Percentiles rank a stretch among this genome's conserved stretches.
Evolutionary conservation across 2,329 filamentous ascomycete genomes (phyloP).

Genomic region (Pseudogymnoascus sp.): DNA sequence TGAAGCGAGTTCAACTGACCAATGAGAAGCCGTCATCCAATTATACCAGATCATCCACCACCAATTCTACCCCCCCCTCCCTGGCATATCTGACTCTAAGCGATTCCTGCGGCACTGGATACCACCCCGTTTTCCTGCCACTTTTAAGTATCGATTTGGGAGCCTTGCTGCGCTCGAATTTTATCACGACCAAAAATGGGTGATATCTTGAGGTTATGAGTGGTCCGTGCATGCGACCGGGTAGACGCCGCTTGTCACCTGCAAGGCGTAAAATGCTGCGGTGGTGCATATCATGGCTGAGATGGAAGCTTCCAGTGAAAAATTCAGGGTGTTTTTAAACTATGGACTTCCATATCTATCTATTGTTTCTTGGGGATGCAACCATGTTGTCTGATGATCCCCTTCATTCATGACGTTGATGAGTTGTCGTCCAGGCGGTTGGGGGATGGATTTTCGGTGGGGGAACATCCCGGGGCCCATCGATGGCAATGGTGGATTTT

Average conservation of each 20-base stretch:
- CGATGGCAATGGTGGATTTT: too few species aligned
- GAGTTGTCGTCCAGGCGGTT: not conserved
- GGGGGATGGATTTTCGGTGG: not conserved
- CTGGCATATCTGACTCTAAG: constrained; percentile 4
- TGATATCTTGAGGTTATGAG: constrained; percentile 2
- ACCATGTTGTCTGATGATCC: constrained; percentile 1
- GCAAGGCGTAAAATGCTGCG: constrained; percentile 2
- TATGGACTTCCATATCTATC: not conserved
- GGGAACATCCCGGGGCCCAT: not conserved
- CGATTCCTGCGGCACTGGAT: not conserved
- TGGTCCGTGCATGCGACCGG: constrained; percentile 3
- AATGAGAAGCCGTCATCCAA: not conserved
- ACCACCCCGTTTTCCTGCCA: constrained; percentile 2
- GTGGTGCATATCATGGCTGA: not conserved
- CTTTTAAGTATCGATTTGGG: not conserved
- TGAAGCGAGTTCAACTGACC: not conserved
- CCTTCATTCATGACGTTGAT: not conserved
- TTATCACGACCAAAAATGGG: constrained; percentile 3
- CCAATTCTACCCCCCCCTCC: not conserved
- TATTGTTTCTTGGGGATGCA: not conserved
- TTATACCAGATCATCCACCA: not conserved
- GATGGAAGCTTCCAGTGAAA: not conserved
- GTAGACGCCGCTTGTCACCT: constrained; percentile 5
- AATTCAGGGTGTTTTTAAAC: not conserved
- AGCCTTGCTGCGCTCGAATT: not conserved